Base-by-base conservation (phyloP, 2,329 filamentous ascomycete species). In the Akanthomyces uredinophilus region DNA sequence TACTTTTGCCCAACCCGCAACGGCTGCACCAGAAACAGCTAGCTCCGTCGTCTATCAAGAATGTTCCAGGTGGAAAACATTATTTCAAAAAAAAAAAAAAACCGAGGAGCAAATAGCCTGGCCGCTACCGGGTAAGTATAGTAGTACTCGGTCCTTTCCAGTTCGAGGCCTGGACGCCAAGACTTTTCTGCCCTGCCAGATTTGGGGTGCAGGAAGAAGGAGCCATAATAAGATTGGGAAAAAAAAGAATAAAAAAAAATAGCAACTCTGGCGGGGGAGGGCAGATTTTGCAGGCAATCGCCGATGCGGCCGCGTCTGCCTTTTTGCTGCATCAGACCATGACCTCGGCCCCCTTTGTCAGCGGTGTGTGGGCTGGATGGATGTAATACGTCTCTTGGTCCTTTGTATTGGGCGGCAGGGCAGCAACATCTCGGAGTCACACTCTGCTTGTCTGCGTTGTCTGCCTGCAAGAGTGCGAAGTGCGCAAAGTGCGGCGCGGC, bases 121-220 rank as follows among this genome's bases (percentile, higher is more conserved):
- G 52, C 51, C 35, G 51, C 51, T 41, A 3, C 4, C 27, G n/a
- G n/a, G n/a, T 29, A 29, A 6, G 4, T 6, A 43, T 18, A 27
- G 37, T 54, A 5, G 22, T 24, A 55, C 53, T 55, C 27, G 53
- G 53, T 56, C 53, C 41, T 56, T 46, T 35, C 53, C 27, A 46
- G 53, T 56, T 56, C 53, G 29, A 47, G 55, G 55, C 44, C 43
- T 20, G 16, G 55, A 29, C 39, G 54, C 54, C 44, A 41, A 54
- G 51, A 39, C 52, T 3, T 27, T 44, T 37, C 44, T 47, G 10
- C 22, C 13, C 22, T 24, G 13, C 37, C 11, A 14, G 3, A 16
- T 14, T 39, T 39, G 4, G 20, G 44, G 44, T 35, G 50, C 22
- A n/a, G 14, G 10, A 29, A 29, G 27, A 29, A 29, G 27, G 1